Evolutionary conservation across 768 basidiomycete genomes (phyloP).

Genomic region (Russula olivacea): DNA sequence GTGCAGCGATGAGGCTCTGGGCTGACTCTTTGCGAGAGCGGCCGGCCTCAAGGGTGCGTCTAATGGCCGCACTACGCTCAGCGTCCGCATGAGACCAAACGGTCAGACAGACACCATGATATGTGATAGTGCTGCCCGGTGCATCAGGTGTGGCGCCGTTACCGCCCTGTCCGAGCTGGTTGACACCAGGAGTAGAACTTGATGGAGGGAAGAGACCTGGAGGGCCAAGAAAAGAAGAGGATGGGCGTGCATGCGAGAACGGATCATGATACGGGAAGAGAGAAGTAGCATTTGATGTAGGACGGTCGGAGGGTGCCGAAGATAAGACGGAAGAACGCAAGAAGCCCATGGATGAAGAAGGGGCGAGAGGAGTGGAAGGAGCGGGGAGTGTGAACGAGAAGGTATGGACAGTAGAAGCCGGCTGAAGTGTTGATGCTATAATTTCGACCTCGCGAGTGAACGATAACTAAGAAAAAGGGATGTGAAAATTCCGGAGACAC

Average conservation of each 20-base stretch:
- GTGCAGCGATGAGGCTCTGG: constrained; percentile 62
- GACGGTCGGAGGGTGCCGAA: constrained; percentile 35
- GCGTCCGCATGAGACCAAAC: constrained; percentile 96
- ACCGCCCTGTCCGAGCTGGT: constrained; percentile 19
- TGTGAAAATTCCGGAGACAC: not conserved
- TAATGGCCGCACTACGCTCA: constrained; percentile 77
- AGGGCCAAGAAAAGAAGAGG: constrained; percentile 76
- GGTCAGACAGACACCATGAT: constrained; percentile 87
- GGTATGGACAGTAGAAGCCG: constrained; percentile 85
- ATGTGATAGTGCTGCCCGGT: constrained; percentile 52
- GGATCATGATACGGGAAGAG: constrained; percentile 77
- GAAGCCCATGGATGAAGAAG: constrained; percentile 64
- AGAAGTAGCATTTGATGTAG: constrained; percentile 62
- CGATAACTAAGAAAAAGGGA: constrained; percentile 52
- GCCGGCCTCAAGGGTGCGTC: constrained; percentile 73
- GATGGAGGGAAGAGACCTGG: constrained; percentile 46
- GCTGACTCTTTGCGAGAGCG: constrained; percentile 75
- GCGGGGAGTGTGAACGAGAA: constrained; percentile 86
- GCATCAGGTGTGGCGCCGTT: constrained; percentile 12
- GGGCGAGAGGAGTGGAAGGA: constrained; percentile 67
- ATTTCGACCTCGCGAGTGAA: constrained; percentile 92
- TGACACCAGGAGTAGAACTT: constrained; percentile 14
- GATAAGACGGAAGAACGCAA: constrained; percentile 72
- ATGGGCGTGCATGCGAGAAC: constrained; percentile 60
- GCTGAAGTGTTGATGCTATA: constrained; percentile 90